phyloP scores from a whole-genome alignment of 495 filamentous ascomycete genomes.

The Aspergillus taichungensis region DNA sequence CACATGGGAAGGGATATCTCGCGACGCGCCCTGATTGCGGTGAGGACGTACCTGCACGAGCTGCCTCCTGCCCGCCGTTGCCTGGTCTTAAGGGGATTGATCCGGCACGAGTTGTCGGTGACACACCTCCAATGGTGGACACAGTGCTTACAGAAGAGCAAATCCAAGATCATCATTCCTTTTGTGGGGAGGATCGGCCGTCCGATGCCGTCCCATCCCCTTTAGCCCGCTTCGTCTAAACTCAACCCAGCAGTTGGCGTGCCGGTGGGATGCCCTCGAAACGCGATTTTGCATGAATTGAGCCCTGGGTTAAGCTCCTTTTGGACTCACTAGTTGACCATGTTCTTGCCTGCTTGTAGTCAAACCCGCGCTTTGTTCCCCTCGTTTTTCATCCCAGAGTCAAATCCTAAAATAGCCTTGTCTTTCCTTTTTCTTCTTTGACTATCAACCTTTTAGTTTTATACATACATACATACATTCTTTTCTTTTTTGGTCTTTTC shows the following conservation, averaged over 20 bases:
- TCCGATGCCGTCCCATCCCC: conserved; percentile 16
- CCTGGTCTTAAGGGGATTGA: no score
- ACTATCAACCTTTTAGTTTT: background rate
- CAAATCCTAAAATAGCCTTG: conserved; percentile 13
- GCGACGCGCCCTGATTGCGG: no score
- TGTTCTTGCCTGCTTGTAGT: background rate
- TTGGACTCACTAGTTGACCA: conserved; percentile 1
- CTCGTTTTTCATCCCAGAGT: background rate
- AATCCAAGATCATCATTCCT: conserved; percentile 17
- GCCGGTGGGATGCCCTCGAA: conserved; percentile 6
- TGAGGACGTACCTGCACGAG: no score
- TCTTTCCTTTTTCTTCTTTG: conserved; percentile 2
- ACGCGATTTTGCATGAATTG: conserved; percentile 5
- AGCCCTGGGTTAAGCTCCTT: conserved; percentile 8
- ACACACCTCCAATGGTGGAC: background rate
- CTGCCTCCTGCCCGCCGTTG: no score
- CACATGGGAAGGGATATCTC: no score
- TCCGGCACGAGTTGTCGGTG: no score
- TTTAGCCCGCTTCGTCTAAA: conserved; percentile 8
- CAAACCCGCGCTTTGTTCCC: conserved; percentile 4
- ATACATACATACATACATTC: background rate
- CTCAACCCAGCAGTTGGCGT: conserved; percentile 13
- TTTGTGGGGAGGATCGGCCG: conserved; percentile 21
- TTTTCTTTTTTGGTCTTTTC: no score
- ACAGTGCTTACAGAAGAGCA: conserved; percentile 1